phyloP scores from a whole-genome alignment of 78 protist genomes.

The Tieghemostelium lacteum region DNA sequence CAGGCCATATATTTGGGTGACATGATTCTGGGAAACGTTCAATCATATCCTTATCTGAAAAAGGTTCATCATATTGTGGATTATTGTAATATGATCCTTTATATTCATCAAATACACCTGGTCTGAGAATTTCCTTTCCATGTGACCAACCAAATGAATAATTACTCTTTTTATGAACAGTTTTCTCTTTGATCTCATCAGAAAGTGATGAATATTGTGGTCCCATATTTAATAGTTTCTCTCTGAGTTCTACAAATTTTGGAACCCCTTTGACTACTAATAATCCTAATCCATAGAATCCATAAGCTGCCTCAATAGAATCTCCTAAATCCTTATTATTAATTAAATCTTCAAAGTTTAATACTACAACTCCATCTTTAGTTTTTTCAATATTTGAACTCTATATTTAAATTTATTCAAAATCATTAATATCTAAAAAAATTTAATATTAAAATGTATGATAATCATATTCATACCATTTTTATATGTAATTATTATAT shows the following conservation, averaged over 20 bases:
- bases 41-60: slow-evolving; percentile 68
- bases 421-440: too few relatives aligned
- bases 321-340: slow-evolving; percentile 33
- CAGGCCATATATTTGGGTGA: slow-evolving; percentile 85
- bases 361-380: slow-evolving; percentile 65
- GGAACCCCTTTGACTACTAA: slow-evolving; percentile 75
- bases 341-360: slow-evolving; percentile 36
- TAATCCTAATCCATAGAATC: slow-evolving; percentile 62
- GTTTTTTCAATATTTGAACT: slow-evolving; percentile 39
- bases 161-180: slow-evolving; percentile 51
- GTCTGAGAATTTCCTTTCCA: slow-evolving; percentile 72
- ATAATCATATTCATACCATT: too few relatives aligned
- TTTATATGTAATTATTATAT: too few relatives aligned
- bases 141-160: slow-evolving; percentile 82
- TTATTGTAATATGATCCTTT: slow-evolving; percentile 83
- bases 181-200: slow-evolving; percentile 69
- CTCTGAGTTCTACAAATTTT: slow-evolving; percentile 38
- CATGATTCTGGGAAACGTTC: slow-evolving; percentile 66
- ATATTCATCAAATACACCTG: slow-evolving; percentile 71
- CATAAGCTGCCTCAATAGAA: slow-evolving; percentile 66
- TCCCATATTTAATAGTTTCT: slow-evolving; percentile 38
- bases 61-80: slow-evolving; percentile 84
- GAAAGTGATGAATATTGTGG: slow-evolving; percentile 73
- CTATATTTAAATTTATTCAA: too few relatives aligned
- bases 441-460: too few relatives aligned